These are phyloP conservation scores for Pythium apleroticum DNA, from an alignment of 352 stramenopile species.

Conservation along the genomic window DNA sequence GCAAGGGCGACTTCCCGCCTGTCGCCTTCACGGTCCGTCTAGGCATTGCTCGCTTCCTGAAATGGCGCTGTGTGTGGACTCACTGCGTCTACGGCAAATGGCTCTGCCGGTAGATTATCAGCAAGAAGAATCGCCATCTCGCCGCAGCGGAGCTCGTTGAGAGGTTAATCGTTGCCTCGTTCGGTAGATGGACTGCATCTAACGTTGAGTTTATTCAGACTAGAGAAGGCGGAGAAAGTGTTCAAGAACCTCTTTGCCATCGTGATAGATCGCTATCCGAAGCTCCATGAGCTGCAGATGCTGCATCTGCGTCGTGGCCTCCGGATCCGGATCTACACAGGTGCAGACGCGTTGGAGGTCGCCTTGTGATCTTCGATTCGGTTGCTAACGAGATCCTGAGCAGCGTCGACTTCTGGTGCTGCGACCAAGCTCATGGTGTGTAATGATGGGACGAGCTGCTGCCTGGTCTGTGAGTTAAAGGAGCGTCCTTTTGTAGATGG, in stretches of 20 bases:
- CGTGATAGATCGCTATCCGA: conserved; percentile 43
- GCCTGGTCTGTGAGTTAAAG: too few species aligned
- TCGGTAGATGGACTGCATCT: too few species aligned
- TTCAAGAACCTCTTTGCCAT: conserved; percentile 62
- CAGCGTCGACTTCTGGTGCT: conserved; percentile 36
- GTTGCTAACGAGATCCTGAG: too few species aligned
- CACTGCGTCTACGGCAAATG: too few species aligned
- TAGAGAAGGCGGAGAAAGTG: conserved; percentile 56
- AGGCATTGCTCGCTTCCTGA: too few species aligned
- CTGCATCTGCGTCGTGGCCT: conserved; percentile 40
- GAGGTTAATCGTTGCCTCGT: too few species aligned
- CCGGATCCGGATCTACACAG: conserved; percentile 47
- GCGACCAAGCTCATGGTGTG: conserved; percentile 54
- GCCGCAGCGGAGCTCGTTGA: conserved; percentile 44
- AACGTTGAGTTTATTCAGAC: too few species aligned
- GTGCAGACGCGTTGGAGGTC: conserved; percentile 23
- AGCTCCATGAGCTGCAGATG: conserved; percentile 47
- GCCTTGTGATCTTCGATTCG: too few species aligned
- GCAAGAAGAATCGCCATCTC: conserved; percentile 36
- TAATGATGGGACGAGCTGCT: too few species aligned
- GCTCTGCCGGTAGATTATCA: conserved; percentile 43
- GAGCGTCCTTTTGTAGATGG: too few species aligned
- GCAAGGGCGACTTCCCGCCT: conserved; percentile 61
- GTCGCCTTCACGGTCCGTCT: conserved; percentile 70
- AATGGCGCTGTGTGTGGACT: too few species aligned